phyloP scores from a whole-genome alignment of 257 asterid species.

The Capsicum baccatum region DNA sequence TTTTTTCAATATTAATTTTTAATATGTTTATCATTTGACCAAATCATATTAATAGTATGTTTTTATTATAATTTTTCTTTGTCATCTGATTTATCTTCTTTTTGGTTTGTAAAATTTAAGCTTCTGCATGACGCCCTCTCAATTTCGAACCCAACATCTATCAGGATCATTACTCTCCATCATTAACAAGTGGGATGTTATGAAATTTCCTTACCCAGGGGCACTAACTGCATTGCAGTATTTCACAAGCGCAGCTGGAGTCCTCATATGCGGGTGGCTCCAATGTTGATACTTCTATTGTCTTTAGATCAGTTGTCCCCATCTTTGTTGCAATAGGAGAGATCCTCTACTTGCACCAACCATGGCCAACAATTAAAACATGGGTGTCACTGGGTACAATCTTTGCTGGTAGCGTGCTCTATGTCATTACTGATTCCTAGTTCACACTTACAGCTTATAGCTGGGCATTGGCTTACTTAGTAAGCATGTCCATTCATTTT shows the following conservation, averaged over 20 bases:
- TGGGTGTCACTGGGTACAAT: constrained; percentile 83
- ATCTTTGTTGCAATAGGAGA: constrained; percentile 92
- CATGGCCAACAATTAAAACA: constrained; percentile 83
- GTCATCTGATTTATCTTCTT: too few relatives aligned
- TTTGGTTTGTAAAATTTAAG: too few relatives aligned
- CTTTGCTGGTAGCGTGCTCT: constrained; percentile 86
- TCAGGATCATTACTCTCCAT: constrained; percentile 88
- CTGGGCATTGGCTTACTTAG: constrained; percentile 90
- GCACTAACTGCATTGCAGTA: constrained; percentile 93
- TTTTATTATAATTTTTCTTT: too few relatives aligned
- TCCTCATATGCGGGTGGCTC: constrained; percentile 72
- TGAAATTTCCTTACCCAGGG: constrained; percentile 96
- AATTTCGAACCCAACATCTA: constrained; percentile 10
- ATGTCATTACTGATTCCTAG: constrained; percentile 84
- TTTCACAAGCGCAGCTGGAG: constrained; percentile 86
- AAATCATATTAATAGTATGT: too few relatives aligned
- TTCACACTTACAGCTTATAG: constrained; percentile 80
- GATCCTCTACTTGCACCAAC: constrained; percentile 85
- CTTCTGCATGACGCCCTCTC: too few relatives aligned
- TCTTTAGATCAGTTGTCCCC: constrained; percentile 93
- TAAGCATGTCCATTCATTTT: constrained; percentile 94
- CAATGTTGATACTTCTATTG: constrained; percentile 90
- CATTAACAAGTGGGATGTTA: constrained; percentile 95
- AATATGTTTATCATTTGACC: too few relatives aligned
- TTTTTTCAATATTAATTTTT: too few relatives aligned